Percentiles rank a stretch among this genome's conserved stretches.
Conservation (phyloP, 352 stramenopile genomes). For the Pythium diclinum region DNA sequence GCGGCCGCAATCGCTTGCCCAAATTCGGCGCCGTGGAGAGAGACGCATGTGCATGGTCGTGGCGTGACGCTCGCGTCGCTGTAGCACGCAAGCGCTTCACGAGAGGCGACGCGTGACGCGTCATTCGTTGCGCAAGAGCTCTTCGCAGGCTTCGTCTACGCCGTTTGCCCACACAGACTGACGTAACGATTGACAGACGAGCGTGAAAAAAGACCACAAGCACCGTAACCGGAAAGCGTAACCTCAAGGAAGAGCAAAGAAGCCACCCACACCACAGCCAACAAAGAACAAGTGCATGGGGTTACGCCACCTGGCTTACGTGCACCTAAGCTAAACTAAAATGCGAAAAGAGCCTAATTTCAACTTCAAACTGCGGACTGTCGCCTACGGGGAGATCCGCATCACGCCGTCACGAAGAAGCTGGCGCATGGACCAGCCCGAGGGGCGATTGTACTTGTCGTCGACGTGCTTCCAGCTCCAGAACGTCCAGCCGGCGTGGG, state of each 20-base stretch:
- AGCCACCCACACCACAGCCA: neutral
- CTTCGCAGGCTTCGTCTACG: neutral
- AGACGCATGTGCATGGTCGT: neutral
- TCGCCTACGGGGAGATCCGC: conserved; percentile 19
- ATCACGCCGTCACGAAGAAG: conserved; percentile 71
- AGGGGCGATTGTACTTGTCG: conserved; percentile 43
- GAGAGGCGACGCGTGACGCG: conserved; percentile 9
- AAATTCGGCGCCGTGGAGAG: neutral
- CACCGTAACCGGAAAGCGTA: neutral
- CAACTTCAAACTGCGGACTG: neutral
- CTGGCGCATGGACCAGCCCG: conserved; percentile 77
- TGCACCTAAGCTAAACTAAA: conserved; percentile 17
- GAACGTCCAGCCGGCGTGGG: conserved; percentile 82
- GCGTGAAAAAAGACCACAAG: neutral
- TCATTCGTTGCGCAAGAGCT: conserved; percentile 9
- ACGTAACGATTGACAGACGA: neutral
- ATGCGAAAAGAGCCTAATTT: too few relatives aligned
- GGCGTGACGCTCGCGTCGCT: conserved; percentile 1
- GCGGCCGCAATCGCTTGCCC: conserved; percentile 18
- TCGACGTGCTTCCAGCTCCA: conserved; percentile 83
- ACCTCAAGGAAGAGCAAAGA: neutral
- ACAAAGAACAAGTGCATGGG: neutral
- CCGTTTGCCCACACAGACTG: neutral
- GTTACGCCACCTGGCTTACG: conserved; percentile 5
- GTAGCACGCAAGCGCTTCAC: conserved; percentile 11